A percentile compares a stretch with the other conserved stretches of the same genome.
phyloP scores from a whole-genome alignment of 2,329 filamentous ascomycete species.

The Nemania abortiva region DNA sequence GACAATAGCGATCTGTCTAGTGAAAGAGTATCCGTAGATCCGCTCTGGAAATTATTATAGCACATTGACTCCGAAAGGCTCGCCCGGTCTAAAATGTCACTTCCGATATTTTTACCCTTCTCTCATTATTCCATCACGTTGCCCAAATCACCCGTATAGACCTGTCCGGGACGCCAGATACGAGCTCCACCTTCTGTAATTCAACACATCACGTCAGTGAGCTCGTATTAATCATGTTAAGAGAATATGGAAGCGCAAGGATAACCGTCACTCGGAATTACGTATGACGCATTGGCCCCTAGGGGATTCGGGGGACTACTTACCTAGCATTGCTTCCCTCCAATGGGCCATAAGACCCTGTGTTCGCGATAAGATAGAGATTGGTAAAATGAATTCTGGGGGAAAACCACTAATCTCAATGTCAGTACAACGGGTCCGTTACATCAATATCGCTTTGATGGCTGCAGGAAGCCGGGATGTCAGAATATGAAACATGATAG shows the following conservation, averaged over 20 bases:
- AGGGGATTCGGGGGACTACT: not conserved
- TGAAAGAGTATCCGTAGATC: no score
- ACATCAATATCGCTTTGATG: not conserved
- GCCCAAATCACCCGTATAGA: slow-evolving; percentile 6
- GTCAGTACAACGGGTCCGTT: slow-evolving; percentile 14
- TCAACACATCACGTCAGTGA: not conserved
- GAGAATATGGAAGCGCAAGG: not conserved
- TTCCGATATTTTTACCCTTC: no score
- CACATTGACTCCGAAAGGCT: no score
- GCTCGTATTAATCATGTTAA: not conserved
- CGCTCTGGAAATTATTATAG: no score
- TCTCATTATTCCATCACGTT: not conserved
- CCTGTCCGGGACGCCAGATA: slow-evolving; percentile 8
- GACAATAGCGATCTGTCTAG: no score
- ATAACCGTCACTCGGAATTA: no score
- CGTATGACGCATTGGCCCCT: not conserved
- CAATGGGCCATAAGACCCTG: slow-evolving; percentile 44
- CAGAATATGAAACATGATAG: not conserved
- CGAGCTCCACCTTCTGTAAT: slow-evolving; percentile 9
- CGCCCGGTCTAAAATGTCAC: no score
- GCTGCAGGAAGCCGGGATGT: not conserved
- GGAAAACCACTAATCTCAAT: slow-evolving; percentile 35
- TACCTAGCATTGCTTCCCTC: slow-evolving; percentile 41
- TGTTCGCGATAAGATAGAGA: slow-evolving; percentile 39
- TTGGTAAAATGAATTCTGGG: slow-evolving; percentile 39